Percentiles rank a stretch among this genome's conserved stretches.
These are phyloP conservation scores for Macaranga tanarius DNA, from an alignment of 441 rosid genomes.

Conservation along the genomic window DNA sequence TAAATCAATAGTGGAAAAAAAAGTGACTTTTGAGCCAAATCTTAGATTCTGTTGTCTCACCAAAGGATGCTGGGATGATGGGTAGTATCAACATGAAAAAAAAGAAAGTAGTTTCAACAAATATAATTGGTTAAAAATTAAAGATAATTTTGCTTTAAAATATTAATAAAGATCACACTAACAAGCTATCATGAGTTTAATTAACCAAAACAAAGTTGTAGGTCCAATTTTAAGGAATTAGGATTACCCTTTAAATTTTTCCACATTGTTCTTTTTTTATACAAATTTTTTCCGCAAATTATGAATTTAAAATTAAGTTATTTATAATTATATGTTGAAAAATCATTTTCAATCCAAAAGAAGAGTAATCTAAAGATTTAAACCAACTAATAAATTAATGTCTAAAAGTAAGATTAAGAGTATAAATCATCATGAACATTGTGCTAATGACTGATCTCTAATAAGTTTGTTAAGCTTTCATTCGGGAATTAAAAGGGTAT, in stretches of 20 bases:
- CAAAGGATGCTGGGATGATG: not conserved
- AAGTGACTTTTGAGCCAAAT: not conserved
- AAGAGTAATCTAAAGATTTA: no score
- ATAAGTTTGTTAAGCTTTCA: not conserved
- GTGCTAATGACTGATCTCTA: not conserved
- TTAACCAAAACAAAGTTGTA: not conserved
- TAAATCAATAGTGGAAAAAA: not conserved
- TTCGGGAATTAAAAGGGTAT: not conserved
- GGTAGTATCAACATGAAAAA: not conserved
- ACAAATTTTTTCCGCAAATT: no score
- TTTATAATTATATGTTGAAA: no score
- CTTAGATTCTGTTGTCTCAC: conserved; percentile 13
- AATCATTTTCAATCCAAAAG: no score
- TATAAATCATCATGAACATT: not conserved
- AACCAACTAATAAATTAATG: not conserved
- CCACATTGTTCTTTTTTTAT: not conserved
- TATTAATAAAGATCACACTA: not conserved
- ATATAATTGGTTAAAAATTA: not conserved
- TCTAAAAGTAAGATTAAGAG: not conserved
- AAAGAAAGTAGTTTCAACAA: not conserved
- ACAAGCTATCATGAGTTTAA: not conserved
- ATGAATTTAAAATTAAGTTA: no score
- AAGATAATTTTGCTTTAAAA: conserved; percentile 12
- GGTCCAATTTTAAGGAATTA: not conserved
- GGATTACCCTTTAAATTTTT: no score